Evolutionary conservation across 2,329 filamentous ascomycete genomes (phyloP).

Genomic region (Claviceps sp.): DNA sequence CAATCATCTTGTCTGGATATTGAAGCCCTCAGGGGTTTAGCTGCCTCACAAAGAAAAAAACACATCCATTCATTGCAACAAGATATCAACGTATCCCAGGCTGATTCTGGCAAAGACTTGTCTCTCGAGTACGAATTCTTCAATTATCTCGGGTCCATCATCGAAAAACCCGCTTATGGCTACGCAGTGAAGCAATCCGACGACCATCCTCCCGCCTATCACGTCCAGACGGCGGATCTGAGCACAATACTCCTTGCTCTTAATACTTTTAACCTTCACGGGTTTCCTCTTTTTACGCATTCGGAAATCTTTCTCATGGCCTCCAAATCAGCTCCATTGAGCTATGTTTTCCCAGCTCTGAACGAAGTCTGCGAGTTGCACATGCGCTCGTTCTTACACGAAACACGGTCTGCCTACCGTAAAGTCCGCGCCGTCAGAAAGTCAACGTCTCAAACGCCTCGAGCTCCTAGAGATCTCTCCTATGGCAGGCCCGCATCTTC

Average conservation of each 20-base stretch:
- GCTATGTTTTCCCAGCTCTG: background rate
- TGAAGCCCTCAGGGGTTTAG: background rate
- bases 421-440: background rate
- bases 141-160: background rate
- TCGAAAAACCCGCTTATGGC: background rate
- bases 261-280: background rate
- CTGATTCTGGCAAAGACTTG: background rate
- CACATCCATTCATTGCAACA: background rate
- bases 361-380: background rate
- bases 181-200: background rate
- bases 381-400: background rate
- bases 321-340: background rate
- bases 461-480: background rate
- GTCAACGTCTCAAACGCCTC: background rate
- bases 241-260: background rate
- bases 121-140: background rate
- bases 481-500: no score
- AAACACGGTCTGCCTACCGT: background rate
- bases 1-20: background rate
- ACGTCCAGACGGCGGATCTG: background rate
- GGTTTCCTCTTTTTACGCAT: background rate
- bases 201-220: background rate
- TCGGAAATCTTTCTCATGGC: background rate
- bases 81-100: background rate
- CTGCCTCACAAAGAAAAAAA: background rate